phyloP scores from a whole-genome alignment of 192 early-diverging fungal genomes.

The Entomortierella beljakovae region DNA sequence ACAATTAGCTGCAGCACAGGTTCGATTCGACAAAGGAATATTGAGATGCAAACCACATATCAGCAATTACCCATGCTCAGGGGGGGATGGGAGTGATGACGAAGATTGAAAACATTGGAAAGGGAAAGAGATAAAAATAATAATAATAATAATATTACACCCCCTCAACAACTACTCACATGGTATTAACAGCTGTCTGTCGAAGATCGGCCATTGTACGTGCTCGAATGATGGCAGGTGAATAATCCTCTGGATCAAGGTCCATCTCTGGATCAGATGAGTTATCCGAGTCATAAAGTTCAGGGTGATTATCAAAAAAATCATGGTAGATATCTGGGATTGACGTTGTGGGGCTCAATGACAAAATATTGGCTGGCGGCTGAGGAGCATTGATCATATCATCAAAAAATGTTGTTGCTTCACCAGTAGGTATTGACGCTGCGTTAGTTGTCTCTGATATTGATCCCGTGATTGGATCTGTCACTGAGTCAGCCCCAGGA shows the following conservation, averaged over 20 bases:
- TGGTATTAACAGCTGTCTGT: slow-evolving; percentile 20
- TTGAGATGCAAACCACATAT: not conserved
- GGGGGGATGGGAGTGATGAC: not conserved
- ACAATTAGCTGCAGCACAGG: not conserved
- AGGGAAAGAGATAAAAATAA: not conserved
- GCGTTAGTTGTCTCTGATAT: not conserved
- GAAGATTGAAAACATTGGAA: not conserved
- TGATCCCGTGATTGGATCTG: not conserved
- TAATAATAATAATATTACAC: not conserved
- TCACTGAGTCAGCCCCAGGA: not conserved
- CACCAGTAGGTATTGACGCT: slow-evolving; percentile 7
- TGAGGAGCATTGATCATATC: slow-evolving; percentile 54
- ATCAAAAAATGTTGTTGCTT: slow-evolving; percentile 52
- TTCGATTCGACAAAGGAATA: not conserved
- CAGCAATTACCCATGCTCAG: not conserved
- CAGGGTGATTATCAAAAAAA: slow-evolving; percentile 56
- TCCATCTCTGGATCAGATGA: slow-evolving; percentile 53
- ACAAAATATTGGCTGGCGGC: slow-evolving; percentile 48
- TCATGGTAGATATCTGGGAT: slow-evolving; percentile 52
- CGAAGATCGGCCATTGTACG: slow-evolving; percentile 49
- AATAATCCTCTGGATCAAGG: slow-evolving; percentile 26
- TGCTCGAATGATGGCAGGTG: slow-evolving; percentile 27
- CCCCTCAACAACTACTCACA: slow-evolving; percentile 27
- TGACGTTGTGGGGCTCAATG: slow-evolving; percentile 44
- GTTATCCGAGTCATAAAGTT: slow-evolving; percentile 50